These are phyloP conservation scores for Lactarius sp. DNA, from an alignment of 768 basidiomycete species.

Conservation along the genomic window DNA sequence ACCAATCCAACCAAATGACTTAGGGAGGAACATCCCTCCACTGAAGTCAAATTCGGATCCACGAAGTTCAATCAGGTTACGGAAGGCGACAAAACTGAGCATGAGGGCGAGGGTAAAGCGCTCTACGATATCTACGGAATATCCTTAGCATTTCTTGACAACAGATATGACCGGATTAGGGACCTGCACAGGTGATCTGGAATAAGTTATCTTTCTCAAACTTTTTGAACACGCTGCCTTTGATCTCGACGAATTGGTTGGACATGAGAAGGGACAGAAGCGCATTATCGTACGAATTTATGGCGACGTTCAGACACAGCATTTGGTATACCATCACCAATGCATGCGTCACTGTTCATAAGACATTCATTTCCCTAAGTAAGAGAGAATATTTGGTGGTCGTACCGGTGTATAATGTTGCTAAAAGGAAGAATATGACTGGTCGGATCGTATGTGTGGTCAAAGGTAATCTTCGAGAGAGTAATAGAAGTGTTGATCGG, in stretches of 20 bases:
- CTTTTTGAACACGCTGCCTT: conserved; percentile 98
- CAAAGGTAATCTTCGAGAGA: conserved; percentile 58
- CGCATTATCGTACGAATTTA: conserved; percentile 97
- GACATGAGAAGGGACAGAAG: conserved; percentile 90
- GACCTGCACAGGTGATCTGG: conserved; percentile 96
- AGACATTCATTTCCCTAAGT: not conserved
- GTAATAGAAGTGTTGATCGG: conserved; percentile 74
- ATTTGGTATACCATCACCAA: conserved; percentile 96
- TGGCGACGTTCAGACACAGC: conserved; percentile 91
- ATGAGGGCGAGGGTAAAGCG: conserved; percentile 89
- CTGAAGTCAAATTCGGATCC: conserved; percentile 81
- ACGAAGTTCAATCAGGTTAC: conserved; percentile 91
- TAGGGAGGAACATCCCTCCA: conserved; percentile 67
- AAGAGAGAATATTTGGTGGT: conserved; percentile 25
- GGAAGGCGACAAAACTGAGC: conserved; percentile 85
- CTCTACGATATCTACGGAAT: conserved; percentile 83
- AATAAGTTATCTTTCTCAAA: conserved; percentile 99
- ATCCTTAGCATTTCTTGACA: not conserved
- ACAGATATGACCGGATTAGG: not conserved
- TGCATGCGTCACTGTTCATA: conserved; percentile 69
- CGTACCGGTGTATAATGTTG: conserved; percentile 75
- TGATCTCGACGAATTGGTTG: conserved; percentile 99
- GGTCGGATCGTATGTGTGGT: conserved; percentile 70
- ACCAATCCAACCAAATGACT: conserved; percentile 79
- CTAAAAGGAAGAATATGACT: conserved; percentile 77